Conservation (phyloP, 2,329 filamentous ascomycete genomes). For the Aspergillus sp. region DNA sequence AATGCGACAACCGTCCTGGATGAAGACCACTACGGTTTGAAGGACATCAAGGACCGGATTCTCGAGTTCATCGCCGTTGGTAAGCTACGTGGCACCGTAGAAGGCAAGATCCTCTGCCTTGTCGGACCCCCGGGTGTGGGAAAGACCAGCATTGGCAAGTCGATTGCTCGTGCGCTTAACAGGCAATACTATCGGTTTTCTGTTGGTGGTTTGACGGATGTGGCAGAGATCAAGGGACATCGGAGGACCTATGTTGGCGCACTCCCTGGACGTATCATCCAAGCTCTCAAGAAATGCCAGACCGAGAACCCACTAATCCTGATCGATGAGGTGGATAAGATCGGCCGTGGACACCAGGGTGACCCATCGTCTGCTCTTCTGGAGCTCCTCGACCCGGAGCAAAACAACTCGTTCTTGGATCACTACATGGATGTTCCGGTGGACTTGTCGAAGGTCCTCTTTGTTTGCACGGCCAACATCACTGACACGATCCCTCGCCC, state of each 20-base stretch:
- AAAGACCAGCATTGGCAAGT: conserved; percentile 98
- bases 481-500: conserved; percentile 95
- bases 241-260: conserved; percentile 93
- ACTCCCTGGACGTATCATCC: conserved; percentile 90
- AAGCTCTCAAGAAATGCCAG: conserved; percentile 97
- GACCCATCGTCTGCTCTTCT: conserved; percentile 91
- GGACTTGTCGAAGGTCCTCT: conserved; percentile 92
- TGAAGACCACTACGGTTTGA: conserved; percentile 91
- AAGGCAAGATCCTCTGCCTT: conserved; percentile 97
- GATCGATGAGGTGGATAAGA: conserved; percentile 98
- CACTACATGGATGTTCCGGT: conserved; percentile 99
- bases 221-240: conserved; percentile 98
- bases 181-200: conserved; percentile 97
- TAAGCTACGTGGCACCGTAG: conserved; percentile 90
- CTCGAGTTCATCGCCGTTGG: conserved; percentile 97
- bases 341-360: conserved; percentile 90
- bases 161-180: conserved; percentile 88
- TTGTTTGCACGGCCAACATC: conserved; percentile 98
- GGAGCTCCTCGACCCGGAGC: conserved; percentile 89
- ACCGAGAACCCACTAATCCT: conserved; percentile 95
- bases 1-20: conserved; percentile 86
- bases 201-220: conserved; percentile 91
- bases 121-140: conserved; percentile 95
- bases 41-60: conserved; percentile 98
- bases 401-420: conserved; percentile 94